Evolutionary conservation across 306 rosid species (phyloP), one percentile per base, ranked within the genome.

Genomic region (Dalbergia cochinchinensis): DNA sequence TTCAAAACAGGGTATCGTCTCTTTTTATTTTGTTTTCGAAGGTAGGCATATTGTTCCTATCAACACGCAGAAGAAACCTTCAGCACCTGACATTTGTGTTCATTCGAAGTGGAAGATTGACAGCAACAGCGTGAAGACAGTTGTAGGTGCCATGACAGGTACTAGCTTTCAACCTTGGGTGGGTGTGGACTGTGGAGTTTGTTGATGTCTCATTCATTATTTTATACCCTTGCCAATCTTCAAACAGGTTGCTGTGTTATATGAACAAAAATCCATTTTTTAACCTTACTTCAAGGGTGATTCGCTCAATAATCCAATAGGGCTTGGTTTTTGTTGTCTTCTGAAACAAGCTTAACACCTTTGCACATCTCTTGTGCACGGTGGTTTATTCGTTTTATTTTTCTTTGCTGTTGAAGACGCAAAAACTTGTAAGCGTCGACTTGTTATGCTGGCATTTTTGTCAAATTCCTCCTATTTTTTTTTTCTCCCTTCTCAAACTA

Each of bases 131-230:
- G 60, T 70, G 10, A 68, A 19, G 76, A 67, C 87, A 37, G 47
- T 86, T 65, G 75, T 89, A 54, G 89, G 82, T 78, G 74, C 88
- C 77, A 51, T 89, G 77, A 77, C 98, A 80, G 98, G 97, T 90
- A 87, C 35, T 44, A 50, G 42, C 73, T 39, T 75, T 65, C 41
- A 48, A 58, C 51, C 26, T 69, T 64, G 65, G 55, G 64, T 76
- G 54, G 57, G 20, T 54, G 31, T 5, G 39, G 53, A 22, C 42
- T 65, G 3, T 42, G 59, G 44, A 55, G 22, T 71, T 3, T 13
- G 39, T 39, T 53, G 19, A 8, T 35, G 5, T 22, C 77, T 70
- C 45, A 20, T 34, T 13, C 45, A 48, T n/a, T n/a, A 53, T n/a
- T 53, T 50, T 14, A 53, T 18, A 60, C 20, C 45, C 63, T 53